phyloP scores from a whole-genome alignment of 306 rosid species.

The Vigna radiata region DNA sequence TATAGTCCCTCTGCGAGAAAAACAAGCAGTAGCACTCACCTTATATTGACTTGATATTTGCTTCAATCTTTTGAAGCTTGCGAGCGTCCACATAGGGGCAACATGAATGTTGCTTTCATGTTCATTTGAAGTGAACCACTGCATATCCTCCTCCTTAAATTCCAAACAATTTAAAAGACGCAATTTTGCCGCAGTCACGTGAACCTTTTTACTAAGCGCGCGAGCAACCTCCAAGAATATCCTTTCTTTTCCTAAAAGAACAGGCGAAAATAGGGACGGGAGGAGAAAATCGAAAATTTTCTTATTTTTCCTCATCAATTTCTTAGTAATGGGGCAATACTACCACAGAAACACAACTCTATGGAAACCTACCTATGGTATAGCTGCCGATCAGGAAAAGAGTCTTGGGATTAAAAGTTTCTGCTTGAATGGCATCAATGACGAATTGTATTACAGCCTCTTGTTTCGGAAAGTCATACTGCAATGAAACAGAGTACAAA shows the following conservation, averaged over 20 bases:
- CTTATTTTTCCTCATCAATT: not conserved
- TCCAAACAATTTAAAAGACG: slow-evolving; percentile 81
- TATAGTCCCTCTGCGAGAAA: slow-evolving; percentile 1
- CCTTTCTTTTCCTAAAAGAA: slow-evolving; percentile 83
- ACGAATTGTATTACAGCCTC: slow-evolving; percentile 94
- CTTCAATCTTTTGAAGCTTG: slow-evolving; percentile 93
- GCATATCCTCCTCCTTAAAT: slow-evolving; percentile 80
- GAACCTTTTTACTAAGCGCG: slow-evolving; percentile 76
- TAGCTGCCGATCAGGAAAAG: slow-evolving; percentile 96
- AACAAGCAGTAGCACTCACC: slow-evolving; percentile 52
- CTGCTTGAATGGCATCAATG: slow-evolving; percentile 91
- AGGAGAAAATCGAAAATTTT: not conserved
- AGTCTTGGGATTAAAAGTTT: slow-evolving; percentile 87
- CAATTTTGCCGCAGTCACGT: slow-evolving; percentile 79
- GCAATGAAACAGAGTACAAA: slow-evolving; percentile 52
- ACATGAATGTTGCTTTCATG: slow-evolving; percentile 92
- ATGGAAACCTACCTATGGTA: slow-evolving; percentile 71
- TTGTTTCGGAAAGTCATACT: slow-evolving; percentile 97
- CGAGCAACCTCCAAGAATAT: slow-evolving; percentile 96
- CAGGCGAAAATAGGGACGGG: not conserved
- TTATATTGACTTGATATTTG: slow-evolving; percentile 77
- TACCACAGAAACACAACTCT: slow-evolving; percentile 6
- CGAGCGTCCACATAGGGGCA: slow-evolving; percentile 95
- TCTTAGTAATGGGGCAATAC: slow-evolving; percentile 7
- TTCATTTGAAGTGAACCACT: slow-evolving; percentile 85